A percentile compares a stretch with the other conserved stretches of the same genome.
Conservation (phyloP, 2,329 filamentous ascomycete genomes). For the Incumbomyces lentus region DNA sequence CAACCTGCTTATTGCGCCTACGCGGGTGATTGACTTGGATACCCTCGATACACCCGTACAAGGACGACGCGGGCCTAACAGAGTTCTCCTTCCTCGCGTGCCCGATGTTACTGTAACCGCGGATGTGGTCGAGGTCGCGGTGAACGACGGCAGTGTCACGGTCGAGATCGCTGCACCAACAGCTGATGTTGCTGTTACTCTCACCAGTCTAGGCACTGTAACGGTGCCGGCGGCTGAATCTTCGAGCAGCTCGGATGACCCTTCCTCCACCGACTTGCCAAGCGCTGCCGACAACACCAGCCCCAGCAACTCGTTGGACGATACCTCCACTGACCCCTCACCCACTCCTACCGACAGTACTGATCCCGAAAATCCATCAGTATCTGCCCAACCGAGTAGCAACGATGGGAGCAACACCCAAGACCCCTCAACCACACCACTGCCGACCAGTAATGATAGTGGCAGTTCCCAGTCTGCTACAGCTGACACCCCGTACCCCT, state of each 20-base stretch:
- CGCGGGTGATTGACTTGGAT: conserved; percentile 14
- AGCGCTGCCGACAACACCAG: background rate
- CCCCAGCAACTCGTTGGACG: background rate
- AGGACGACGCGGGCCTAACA: background rate
- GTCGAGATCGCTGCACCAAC: conserved; percentile 15
- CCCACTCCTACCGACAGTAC: too few species aligned
- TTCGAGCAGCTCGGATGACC: background rate
- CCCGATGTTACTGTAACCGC: conserved; percentile 17
- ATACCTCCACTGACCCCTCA: background rate
- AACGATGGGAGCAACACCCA: too few species aligned
- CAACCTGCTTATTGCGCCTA: conserved; percentile 3
- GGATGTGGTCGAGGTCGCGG: conserved; percentile 16
- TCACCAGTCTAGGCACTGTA: conserved; percentile 14
- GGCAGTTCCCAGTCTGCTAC: background rate
- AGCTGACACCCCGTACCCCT: background rate
- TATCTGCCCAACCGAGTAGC: too few species aligned
- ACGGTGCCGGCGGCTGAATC: conserved; percentile 2
- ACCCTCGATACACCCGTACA: conserved; percentile 15
- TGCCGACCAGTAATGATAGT: too few species aligned
- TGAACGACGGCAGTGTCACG: conserved; percentile 16
- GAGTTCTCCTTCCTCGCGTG: conserved; percentile 11
- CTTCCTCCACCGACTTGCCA: background rate
- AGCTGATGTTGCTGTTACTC: conserved; percentile 12
- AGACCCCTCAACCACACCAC: too few species aligned
- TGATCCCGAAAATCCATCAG: too few species aligned